These are phyloP conservation scores for Chloromonas sp. DNA, from an alignment of 163 green algal genomes.

Conservation along the genomic window DNA sequence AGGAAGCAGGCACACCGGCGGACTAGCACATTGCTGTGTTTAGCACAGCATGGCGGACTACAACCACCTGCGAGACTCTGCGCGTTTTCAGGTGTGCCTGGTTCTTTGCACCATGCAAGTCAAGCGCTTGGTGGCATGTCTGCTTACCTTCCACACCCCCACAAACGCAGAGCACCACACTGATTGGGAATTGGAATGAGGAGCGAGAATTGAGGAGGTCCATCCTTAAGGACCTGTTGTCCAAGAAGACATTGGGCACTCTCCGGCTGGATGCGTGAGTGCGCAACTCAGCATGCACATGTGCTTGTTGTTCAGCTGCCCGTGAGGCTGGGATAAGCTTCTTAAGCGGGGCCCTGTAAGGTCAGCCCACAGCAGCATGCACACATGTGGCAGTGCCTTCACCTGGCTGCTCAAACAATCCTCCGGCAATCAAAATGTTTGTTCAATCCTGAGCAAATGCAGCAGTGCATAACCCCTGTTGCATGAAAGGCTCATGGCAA, in stretches of 20 bases:
- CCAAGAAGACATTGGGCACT: conserved; percentile 29
- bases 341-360: no score
- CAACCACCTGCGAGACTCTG: not conserved
- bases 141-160: no score
- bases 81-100: not conserved
- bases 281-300: not conserved
- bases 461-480: not conserved
- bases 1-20: no score
- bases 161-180: not conserved
- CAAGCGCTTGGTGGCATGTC: no score
- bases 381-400: not conserved
- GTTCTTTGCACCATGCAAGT: no score
- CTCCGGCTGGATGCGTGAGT: conserved; percentile 13
- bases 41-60: not conserved
- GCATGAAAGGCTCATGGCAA: not conserved
- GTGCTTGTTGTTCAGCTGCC: not conserved
- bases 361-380: not conserved
- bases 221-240: conserved; percentile 39
- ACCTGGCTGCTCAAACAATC: not conserved
- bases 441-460: not conserved
- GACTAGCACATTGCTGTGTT: no score
- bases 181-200: conserved; percentile 50
- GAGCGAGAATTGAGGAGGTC: conserved; percentile 42
- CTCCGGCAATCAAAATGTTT: not conserved
- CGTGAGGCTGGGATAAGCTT: no score